Evolutionary conservation across 1,284 basidiomycete genomes (phyloP), one percentile per base, ranked within the genome.

Genomic region (Phellinidium pouzarii): DNA sequence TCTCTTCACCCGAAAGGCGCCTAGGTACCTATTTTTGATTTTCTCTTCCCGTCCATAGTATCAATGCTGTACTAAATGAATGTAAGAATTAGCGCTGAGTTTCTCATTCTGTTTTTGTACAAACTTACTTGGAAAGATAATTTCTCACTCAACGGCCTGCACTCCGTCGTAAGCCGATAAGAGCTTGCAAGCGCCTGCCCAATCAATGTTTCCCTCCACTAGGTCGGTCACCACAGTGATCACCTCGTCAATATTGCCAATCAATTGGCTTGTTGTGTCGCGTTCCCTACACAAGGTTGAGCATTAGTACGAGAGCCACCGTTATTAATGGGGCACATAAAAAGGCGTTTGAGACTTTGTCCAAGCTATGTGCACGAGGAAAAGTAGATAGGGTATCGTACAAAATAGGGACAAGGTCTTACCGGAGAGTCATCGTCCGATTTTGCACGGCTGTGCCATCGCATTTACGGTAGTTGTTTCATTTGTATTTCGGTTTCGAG

Each of bases 231-330:
- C 84, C 48, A 88, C 82, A 46, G 73, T 73, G 62, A 97, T 84
- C 52, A 98, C 95, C 50, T 93, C 83, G 70, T 98, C 94, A 60
- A 96, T 84, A 50, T 78, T 65, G n/a, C 94, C 94, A 64, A 98
- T 97, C 53, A 91, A 76, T 70, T 99, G 95, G 48, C 85, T 78
- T 48, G 90, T 98, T 46, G 94, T 93, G 70, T 98, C 95, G 52
- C 95, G 88, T 70, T 99, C 95, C 61, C 87, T 91, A 48, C 2
- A 14, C n/a, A 36, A 17, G 42, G 25, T 49, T 31, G 37, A 40
- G 44, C 20, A 19, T 17, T 31, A 29, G 23, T 9, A 14, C n/a
- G n/a, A n/a, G n/a, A n/a, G n/a, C n/a, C n/a, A n/a, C n/a, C n/a
- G n/a, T n/a, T n/a, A n/a, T n/a, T n/a, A n/a, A n/a, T n/a, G 36